These are phyloP conservation scores for Puccinia coronata DNA, from an alignment of 1,284 basidiomycete genomes.

Conservation along the genomic window DNA sequence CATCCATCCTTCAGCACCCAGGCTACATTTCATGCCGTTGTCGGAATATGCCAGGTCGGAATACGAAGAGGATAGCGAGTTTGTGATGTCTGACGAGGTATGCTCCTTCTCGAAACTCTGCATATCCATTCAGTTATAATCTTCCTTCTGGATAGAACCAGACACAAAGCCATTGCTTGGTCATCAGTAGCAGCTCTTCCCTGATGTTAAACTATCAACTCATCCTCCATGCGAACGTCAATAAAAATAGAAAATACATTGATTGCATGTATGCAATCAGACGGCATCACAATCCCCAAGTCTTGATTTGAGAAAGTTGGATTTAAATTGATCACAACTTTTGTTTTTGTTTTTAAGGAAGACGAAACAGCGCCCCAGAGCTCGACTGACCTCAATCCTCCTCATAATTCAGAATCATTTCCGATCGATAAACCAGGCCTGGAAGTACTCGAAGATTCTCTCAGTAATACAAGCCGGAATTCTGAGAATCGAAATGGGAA, in stretches of 20 bases:
- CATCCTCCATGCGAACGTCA: too few species aligned
- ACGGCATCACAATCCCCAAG: not conserved
- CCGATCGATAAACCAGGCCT: conserved; percentile 5
- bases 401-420: not conserved
- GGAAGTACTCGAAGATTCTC: conserved; percentile 1
- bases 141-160: too few species aligned
- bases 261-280: too few species aligned
- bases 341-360: conserved; percentile 29
- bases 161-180: not conserved
- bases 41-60: conserved; percentile 46
- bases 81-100: conserved; percentile 46
- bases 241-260: too few species aligned
- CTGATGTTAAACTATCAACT: not conserved
- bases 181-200: not conserved
- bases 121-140: conserved; percentile 1
- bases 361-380: not conserved
- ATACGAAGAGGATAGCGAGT: conserved; percentile 47
- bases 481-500: not conserved
- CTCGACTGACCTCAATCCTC: not conserved
- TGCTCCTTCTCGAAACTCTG: not conserved
- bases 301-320: not conserved
- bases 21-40: conserved; percentile 23
- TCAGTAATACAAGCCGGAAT: conserved; percentile 18
- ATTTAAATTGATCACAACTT: not conserved
- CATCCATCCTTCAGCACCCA: too few species aligned